Percentiles rank a stretch among this genome's conserved stretches.
Conservation (phyloP, 176 grass and related monocot species). For the Stipa capillata region DNA sequence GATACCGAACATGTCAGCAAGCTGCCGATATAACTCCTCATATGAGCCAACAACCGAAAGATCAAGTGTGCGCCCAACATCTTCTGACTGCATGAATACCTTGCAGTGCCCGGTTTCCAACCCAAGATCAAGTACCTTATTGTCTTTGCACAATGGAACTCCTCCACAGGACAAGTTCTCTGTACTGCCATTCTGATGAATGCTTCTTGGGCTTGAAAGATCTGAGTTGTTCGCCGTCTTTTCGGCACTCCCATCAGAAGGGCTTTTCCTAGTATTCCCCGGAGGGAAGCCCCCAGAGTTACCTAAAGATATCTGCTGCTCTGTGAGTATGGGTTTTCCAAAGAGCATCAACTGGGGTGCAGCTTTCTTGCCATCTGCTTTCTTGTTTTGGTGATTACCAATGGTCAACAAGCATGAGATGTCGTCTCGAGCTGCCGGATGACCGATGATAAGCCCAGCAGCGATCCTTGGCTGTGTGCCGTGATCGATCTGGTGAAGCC, state of each 20-base stretch:
- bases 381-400: slow-evolving; percentile 61
- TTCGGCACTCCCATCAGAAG: slow-evolving; percentile 30
- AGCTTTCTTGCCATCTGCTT: slow-evolving; percentile 40
- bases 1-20: slow-evolving; percentile 83
- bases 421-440: slow-evolving; percentile 41
- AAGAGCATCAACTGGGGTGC: slow-evolving; percentile 73
- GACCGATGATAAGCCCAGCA: slow-evolving; percentile 45
- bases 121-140: slow-evolving; percentile 35
- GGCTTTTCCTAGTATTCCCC: slow-evolving; percentile 20
- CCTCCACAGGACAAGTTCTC: slow-evolving; percentile 25
- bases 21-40: slow-evolving; percentile 63
- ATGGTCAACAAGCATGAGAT: slow-evolving; percentile 82
- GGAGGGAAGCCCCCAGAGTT: slow-evolving; percentile 20
- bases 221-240: slow-evolving; percentile 36
- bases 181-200: slow-evolving; percentile 20
- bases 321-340: slow-evolving; percentile 75
- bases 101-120: slow-evolving; percentile 80
- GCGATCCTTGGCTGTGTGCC: slow-evolving; percentile 45
- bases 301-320: slow-evolving; percentile 76
- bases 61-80: slow-evolving; percentile 84
- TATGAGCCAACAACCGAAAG: slow-evolving; percentile 71
- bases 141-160: slow-evolving; percentile 22
- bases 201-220: slow-evolving; percentile 29
- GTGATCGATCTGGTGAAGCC: slow-evolving; percentile 46
- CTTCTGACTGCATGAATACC: slow-evolving; percentile 92